Conservation (phyloP, 345 rosid genomes). For the Tarenaya hassleriana region DNA sequence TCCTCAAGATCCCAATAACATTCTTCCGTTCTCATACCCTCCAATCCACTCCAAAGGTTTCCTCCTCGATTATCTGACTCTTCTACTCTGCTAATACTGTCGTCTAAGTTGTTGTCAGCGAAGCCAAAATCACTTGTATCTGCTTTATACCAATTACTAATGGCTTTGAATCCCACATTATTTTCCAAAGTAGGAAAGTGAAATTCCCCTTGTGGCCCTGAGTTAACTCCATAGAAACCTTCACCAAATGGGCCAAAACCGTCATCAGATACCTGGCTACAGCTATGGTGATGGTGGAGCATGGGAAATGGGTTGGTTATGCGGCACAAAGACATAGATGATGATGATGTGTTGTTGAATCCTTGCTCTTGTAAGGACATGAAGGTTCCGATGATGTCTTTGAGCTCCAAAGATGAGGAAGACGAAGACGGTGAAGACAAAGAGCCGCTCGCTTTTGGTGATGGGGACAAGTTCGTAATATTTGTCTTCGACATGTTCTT, state of each 20-base stretch:
- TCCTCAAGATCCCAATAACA: constrained; percentile 74
- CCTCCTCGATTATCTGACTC: neutral
- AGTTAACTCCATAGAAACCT: constrained; percentile 29
- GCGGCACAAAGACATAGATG: constrained; percentile 36
- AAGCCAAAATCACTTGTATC: constrained; percentile 1
- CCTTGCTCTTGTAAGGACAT: constrained; percentile 49
- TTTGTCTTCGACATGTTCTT: constrained; percentile 39
- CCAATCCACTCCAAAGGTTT: neutral
- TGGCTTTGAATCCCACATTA: constrained; percentile 24
- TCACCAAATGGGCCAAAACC: constrained; percentile 25
- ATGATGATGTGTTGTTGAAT: constrained; percentile 31
- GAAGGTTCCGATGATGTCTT: constrained; percentile 38
- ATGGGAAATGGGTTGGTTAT: constrained; percentile 22
- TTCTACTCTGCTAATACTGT: constrained; percentile 2
- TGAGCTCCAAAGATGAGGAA: constrained; percentile 50
- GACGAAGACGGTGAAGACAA: constrained; percentile 33
- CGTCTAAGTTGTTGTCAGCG: constrained; percentile 10
- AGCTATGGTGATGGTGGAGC: constrained; percentile 7
- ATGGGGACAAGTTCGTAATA: constrained; percentile 24
- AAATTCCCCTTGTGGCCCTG: constrained; percentile 38
- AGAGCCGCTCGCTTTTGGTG: constrained; percentile 62
- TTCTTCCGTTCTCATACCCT: constrained; percentile 36
- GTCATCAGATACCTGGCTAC: constrained; percentile 7
- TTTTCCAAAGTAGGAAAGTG: constrained; percentile 51
- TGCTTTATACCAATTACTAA: constrained; percentile 26